Evolutionary conservation across 1,284 basidiomycete species (phyloP).

Genomic region (Meira nashicola): DNA sequence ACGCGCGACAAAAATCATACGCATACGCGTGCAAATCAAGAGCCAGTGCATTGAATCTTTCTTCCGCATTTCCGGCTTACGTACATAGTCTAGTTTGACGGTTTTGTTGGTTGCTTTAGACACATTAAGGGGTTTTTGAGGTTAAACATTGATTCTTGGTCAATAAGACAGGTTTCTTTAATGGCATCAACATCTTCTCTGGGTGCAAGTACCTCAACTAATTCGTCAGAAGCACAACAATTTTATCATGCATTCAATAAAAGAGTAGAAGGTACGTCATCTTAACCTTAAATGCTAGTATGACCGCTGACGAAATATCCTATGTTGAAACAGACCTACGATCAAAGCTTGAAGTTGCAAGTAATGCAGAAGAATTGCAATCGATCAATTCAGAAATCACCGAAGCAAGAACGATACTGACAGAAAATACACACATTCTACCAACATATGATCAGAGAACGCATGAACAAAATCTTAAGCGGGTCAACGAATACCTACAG

Average conservation of each 20-base stretch:
- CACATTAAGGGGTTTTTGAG: too few relatives aligned
- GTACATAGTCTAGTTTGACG: too few relatives aligned
- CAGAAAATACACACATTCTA: not conserved
- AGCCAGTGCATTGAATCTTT: too few relatives aligned
- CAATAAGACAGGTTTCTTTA: not conserved
- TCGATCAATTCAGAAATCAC: not conserved
- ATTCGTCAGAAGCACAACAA: not conserved
- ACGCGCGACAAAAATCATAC: too few relatives aligned
- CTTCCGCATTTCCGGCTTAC: too few relatives aligned
- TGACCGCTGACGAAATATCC: not conserved
- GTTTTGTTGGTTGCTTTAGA: too few relatives aligned
- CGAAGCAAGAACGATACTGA: not conserved
- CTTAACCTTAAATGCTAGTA: not conserved
- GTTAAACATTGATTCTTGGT: not conserved
- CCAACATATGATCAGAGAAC: constrained; percentile 1
- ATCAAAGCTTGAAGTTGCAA: not conserved
- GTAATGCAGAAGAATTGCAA: not conserved
- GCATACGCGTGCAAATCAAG: too few relatives aligned
- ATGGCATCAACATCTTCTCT: constrained; percentile 11
- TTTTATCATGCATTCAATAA: constrained; percentile 9
- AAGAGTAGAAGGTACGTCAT: not conserved
- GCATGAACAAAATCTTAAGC: constrained; percentile 4
- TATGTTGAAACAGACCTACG: constrained; percentile 1
- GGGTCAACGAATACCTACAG: constrained; percentile 1
- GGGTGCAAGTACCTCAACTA: not conserved